These are phyloP conservation scores for Spathaspora boniae DNA, from an alignment of 805 yeast genomes.

Conservation along the genomic window DNA sequence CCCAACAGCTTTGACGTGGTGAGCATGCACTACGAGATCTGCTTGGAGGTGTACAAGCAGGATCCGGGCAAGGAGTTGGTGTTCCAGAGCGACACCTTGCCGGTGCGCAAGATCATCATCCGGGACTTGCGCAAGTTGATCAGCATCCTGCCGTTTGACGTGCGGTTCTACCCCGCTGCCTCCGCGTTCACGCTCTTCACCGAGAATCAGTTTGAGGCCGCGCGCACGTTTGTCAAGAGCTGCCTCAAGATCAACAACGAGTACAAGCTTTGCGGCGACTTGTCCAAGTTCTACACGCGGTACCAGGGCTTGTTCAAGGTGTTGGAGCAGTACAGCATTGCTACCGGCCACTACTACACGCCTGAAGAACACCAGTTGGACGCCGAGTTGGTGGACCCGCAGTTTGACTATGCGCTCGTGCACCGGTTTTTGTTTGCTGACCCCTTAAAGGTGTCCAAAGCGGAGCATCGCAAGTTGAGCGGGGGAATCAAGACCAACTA, in stretches of 20 bases:
- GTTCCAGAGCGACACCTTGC: constrained; percentile 4
- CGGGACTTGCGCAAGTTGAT: constrained; percentile 24
- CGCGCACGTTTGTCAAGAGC: constrained; percentile 51
- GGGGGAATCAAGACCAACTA: constrained; percentile 38
- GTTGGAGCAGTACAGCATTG: constrained; percentile 44
- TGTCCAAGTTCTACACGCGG: constrained; percentile 52
- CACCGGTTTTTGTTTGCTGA: constrained; percentile 24
- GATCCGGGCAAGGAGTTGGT: constrained; percentile 2
- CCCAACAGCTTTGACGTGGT: constrained; percentile 34
- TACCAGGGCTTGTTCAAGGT: constrained; percentile 36
- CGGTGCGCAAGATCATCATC: constrained; percentile 17
- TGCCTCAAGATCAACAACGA: constrained; percentile 83
- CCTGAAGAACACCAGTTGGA: constrained; percentile 22
- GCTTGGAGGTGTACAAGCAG: constrained; percentile 6
- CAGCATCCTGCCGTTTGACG: constrained; percentile 22
- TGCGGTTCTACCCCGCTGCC: constrained; percentile 21
- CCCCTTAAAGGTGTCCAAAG: constrained; percentile 23
- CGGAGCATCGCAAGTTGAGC: constrained; percentile 22
- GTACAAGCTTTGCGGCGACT: constrained; percentile 50
- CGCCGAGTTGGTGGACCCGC: constrained; percentile 10
- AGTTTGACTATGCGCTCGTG: constrained; percentile 20
- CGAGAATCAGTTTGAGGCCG: constrained; percentile 49
- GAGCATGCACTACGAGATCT: constrained; percentile 7
- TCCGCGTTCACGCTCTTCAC: constrained; percentile 42
- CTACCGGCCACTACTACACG: constrained; percentile 23